Evolutionary conservation across 805 yeast genomes (phyloP), one percentile per base, ranked within the genome.

Genomic region (Zygotorulaspora florentina): DNA sequence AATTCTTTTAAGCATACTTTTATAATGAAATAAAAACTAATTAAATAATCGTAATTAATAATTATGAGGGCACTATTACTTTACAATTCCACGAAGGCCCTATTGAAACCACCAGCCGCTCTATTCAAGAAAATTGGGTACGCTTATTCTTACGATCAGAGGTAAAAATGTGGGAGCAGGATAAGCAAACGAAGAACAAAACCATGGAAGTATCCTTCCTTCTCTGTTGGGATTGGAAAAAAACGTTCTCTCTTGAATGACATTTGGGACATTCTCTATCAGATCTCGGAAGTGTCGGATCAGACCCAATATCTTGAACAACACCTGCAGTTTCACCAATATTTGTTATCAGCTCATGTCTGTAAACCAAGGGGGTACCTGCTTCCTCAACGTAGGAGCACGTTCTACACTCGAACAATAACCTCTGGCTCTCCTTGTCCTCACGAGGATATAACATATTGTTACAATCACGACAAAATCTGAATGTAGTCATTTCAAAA

Each of bases 371-470:
- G 27, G 96, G 83, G 55, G 85, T 79, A 46, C 83, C 89, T 0
- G 98, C 96, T 51, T 85, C 77, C 67, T 93, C 98, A 3, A 95
- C 87, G 67, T 91, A 91, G 42, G 87, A 80, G 64, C 99, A 93
- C 62, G 91, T 90, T 62, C 99, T 81, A 70, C 99, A 93, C 48
- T 95, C 90, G 65, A 87, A 93, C 48, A 91, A 72, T 51, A 93
- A 80, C 55, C 76, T 68, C 47, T 61, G 67, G 54, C 79, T 74
- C 47, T 83, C 87, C 61, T 85, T 87, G 65, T 93, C 98, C 72
- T 93, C 99, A 56, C 87, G 81, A 16, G 99, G 99, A 66, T 93
- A 93, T 70, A 93, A 77, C 99, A 93, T 93, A 66, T 93, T 93
- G 77, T 93, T 93, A 79, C 83, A 91, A 64, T 91, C 95, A 59